Evolutionary conservation across 495 filamentous ascomycete genomes (phyloP), one percentile per base, ranked within the genome.

Genomic region (Talaromyces trachyspermus): DNA sequence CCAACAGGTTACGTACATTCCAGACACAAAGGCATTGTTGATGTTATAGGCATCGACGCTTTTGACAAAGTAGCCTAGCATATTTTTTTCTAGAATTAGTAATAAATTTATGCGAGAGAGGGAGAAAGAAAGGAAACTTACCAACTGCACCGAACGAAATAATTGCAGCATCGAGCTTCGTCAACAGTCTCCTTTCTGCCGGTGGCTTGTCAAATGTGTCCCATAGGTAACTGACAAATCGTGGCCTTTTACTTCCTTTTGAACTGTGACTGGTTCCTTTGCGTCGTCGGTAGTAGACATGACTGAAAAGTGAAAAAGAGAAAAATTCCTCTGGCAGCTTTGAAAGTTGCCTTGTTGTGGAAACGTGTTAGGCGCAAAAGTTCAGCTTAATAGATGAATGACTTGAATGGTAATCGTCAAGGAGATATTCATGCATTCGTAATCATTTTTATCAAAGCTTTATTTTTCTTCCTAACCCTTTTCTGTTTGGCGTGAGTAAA

Each of bases 201-300:
- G 76, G 72, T 1, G 77, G 70, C 52, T 80, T 80, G 51, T 81
- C 78, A 25, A 80, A 69, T 1, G 72, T 79, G 51, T 82, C 77
- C 79, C 79, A 82, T 43, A 82, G 49, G 38, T 68, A 74, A 53
- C 63, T 65, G 17, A 68, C 57, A 62, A 64, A 73, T 60, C 43
- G 64, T 9, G 52, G 51, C 49, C 64, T 67, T 65, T 66, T 0
- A 49, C 41, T 4, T 48, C 27, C 44, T 58, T 52, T 42, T 60
- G 54, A 25, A 60, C 49, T 22, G 18, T n/a, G 12, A 10, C 19
- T 15, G 12, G 25, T 14, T 24, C 30, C 15, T 46, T 46, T 18
- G 22, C 17, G 26, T 46, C 44, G 14, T 37, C 44, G 29, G 30
- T n/a, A n/a, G n/a, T n/a, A n/a, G n/a, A n/a, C n/a, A n/a, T n/a